Evolutionary conservation across 83 land plant species (phyloP).

Genomic region (Picea abies): DNA sequence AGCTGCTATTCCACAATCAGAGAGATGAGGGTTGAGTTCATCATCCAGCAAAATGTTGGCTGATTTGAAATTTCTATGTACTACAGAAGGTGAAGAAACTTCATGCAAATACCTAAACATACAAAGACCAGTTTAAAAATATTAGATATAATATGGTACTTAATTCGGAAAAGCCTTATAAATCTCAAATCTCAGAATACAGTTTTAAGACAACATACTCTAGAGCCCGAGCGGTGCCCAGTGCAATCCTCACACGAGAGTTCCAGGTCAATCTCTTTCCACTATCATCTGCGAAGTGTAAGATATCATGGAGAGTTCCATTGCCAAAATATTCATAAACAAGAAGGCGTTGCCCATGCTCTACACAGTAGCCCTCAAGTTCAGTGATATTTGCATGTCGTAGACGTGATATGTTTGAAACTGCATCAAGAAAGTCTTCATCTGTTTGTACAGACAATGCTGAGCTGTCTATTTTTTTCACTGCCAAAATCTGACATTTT

Average conservation of each 20-base stretch:
- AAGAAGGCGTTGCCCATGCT: slow-evolving; percentile 81
- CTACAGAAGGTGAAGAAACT: slow-evolving; percentile 79
- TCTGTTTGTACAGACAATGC: slow-evolving; percentile 68
- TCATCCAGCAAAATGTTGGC: slow-evolving; percentile 84
- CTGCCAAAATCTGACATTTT: slow-evolving; percentile 56
- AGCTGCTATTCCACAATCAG: slow-evolving; percentile 84
- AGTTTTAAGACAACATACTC: slow-evolving; percentile 53
- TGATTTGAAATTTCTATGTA: slow-evolving; percentile 85
- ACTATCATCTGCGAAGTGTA: slow-evolving; percentile 63
- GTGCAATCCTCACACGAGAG: slow-evolving; percentile 72
- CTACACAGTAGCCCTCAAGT: slow-evolving; percentile 75
- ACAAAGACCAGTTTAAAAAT: neutral
- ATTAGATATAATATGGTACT: neutral
- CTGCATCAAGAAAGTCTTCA: slow-evolving; percentile 75
- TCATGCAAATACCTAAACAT: slow-evolving; percentile 80
- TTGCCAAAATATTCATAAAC: slow-evolving; percentile 76
- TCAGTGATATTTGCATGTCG: slow-evolving; percentile 71
- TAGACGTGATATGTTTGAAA: slow-evolving; percentile 80
- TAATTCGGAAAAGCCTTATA: neutral
- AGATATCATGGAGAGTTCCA: slow-evolving; percentile 72
- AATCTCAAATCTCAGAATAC: neutral
- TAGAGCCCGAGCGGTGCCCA: slow-evolving; percentile 86
- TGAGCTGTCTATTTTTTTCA: slow-evolving; percentile 80
- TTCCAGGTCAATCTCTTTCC: slow-evolving; percentile 67
- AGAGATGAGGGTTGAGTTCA: slow-evolving; percentile 78